Conservation (phyloP, 768 basidiomycete species). For the Antrodiella citrinella region DNA sequence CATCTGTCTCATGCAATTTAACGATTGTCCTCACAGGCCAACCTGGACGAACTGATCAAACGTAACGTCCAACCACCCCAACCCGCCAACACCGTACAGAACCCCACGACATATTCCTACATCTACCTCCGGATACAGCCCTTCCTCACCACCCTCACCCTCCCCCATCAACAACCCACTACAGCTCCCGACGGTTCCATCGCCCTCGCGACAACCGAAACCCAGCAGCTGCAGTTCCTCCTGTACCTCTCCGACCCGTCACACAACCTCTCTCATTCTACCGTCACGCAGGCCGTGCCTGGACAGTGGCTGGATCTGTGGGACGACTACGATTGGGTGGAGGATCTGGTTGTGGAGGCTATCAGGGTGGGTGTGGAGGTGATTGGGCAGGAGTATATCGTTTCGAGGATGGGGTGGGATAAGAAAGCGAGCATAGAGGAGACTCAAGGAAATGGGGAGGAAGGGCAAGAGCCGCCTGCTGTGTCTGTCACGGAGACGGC, state of each 20-base stretch:
- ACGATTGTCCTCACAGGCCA: constrained; percentile 43
- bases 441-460: constrained; percentile 10
- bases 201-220: constrained; percentile 17
- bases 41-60: constrained; percentile 70
- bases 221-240: constrained; percentile 51
- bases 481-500: background rate
- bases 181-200: constrained; percentile 17
- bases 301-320: constrained; percentile 82
- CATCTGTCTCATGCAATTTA: background rate
- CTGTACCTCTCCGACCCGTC: constrained; percentile 65
- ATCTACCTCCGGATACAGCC: constrained; percentile 94
- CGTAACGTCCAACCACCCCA: constrained; percentile 37
- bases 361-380: constrained; percentile 82
- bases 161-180: constrained; percentile 23
- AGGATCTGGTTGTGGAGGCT: constrained; percentile 86
- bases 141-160: constrained; percentile 50
- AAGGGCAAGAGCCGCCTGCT: constrained; percentile 4
- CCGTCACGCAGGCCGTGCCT: constrained; percentile 79
- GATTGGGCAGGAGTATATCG: constrained; percentile 87
- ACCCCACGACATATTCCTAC: constrained; percentile 77
- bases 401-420: constrained; percentile 79
- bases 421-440: constrained; percentile 7
- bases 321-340: constrained; percentile 94
- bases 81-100: constrained; percentile 28
- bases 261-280: constrained; percentile 69